Conservation (phyloP, 768 basidiomycete genomes). For the Rubroboletus satanas region DNA sequence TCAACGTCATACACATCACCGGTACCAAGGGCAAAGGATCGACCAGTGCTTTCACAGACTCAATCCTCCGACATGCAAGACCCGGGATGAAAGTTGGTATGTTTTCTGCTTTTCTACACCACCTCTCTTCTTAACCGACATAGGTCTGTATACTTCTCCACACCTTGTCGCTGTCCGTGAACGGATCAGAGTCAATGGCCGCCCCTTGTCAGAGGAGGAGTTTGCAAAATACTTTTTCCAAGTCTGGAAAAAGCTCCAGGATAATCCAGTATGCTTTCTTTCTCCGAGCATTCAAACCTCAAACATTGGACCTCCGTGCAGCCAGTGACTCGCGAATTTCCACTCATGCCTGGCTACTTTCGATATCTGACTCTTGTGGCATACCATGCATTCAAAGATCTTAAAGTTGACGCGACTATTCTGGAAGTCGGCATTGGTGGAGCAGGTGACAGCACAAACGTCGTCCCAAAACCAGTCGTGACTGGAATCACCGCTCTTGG, state of each 20-base stretch:
- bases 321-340: conserved; percentile 46
- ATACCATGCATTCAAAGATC: conserved; percentile 80
- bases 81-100: conserved; percentile 81
- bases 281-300: background rate
- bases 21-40: conserved; percentile 99
- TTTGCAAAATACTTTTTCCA: conserved; percentile 95
- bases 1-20: conserved; percentile 95
- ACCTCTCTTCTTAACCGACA: background rate
- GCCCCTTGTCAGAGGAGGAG: conserved; percentile 79
- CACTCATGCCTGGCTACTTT: conserved; percentile 88
- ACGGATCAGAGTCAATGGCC: conserved; percentile 89
- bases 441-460: conserved; percentile 90
- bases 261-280: conserved; percentile 47
- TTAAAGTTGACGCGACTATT: conserved; percentile 84
- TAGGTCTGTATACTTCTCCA: conserved; percentile 94
- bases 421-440: conserved; percentile 98
- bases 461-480: conserved; percentile 86
- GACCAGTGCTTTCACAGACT: conserved; percentile 89
- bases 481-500: conserved; percentile 90
- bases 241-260: conserved; percentile 85
- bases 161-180: conserved; percentile 95
- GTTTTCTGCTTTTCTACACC: conserved; percentile 16
- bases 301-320: conserved; percentile 32
- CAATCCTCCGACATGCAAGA: conserved; percentile 70
- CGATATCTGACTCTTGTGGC: conserved; percentile 90